Evolutionary conservation across 768 basidiomycete genomes (phyloP).

Genomic region (Solioccasus polychromus): DNA sequence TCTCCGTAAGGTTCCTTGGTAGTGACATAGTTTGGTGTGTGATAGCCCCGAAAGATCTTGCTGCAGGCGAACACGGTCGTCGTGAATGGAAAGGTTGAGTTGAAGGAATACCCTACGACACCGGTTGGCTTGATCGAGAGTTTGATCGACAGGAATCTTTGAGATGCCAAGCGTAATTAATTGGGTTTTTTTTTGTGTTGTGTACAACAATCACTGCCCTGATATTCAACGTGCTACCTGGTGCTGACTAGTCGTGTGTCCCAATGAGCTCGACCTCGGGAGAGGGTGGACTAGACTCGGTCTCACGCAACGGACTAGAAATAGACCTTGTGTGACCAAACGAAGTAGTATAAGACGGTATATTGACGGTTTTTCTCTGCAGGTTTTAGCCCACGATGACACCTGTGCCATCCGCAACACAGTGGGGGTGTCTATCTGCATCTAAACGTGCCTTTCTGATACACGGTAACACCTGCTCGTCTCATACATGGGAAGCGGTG

Average conservation of each 20-base stretch:
- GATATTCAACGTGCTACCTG: too few relatives aligned
- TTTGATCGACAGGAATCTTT: conserved; percentile 70
- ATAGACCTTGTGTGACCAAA: conserved; percentile 3
- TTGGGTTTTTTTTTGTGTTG: too few relatives aligned
- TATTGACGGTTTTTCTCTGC: too few relatives aligned
- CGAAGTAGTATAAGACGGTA: neutral
- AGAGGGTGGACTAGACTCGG: neutral
- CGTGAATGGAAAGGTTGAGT: conserved; percentile 60
- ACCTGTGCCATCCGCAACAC: conserved; percentile 13
- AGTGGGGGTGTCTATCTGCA: conserved; percentile 13
- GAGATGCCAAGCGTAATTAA: conserved; percentile 8
- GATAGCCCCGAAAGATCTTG: conserved; percentile 79
- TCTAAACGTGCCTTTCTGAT: conserved; percentile 17
- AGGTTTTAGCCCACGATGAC: conserved; percentile 4
- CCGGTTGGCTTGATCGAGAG: conserved; percentile 75
- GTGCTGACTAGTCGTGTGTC: too few relatives aligned
- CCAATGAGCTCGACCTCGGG: too few relatives aligned
- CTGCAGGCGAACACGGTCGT: conserved; percentile 80
- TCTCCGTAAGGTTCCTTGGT: neutral
- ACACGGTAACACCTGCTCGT: conserved; percentile 10
- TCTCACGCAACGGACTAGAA: conserved; percentile 4
- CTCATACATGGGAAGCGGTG: conserved; percentile 15
- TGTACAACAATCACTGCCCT: too few relatives aligned
- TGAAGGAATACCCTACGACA: conserved; percentile 79
- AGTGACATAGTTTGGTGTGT: neutral